Base-by-base conservation (phyloP, 768 basidiomycete genomes). In the Pleurotus tuber-regium region DNA sequence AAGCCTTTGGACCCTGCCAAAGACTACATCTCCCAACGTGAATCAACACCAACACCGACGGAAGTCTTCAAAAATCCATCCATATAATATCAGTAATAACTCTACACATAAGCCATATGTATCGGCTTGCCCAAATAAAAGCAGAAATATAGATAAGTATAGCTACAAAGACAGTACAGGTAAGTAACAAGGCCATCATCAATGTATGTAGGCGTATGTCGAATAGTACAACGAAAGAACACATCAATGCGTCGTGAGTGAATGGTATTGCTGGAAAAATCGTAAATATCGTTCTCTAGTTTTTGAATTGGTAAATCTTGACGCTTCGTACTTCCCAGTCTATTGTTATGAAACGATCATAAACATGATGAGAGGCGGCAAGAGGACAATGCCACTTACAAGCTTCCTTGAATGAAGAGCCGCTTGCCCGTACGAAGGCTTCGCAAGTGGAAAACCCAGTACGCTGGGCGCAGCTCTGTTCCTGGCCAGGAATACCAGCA, bases 301-400 rank as follows among this genome's bases (percentile, higher is more conserved):
- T 59, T 52, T 61, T 58, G 30, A 55, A 58, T 52, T 88, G 83
- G 65, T 87, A 93, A 56, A 90, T 79, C 69, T 82, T 80, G 44
- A 92, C 82, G 64, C 79, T 83, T 57, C 73, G 76, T 30, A 93
- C 82, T 68, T 92, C 88, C 90, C 90, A 92, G 62, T 89, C 90
- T 92, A 57, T 42, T 55, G 49, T 46, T 10, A 38, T 49, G 52
- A 24, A 24, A 48, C 43, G 57, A 25, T 36, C 24, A 43, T 47
- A 29, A 36, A 18, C 30, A 53, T 25, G 38, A 14, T 23, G 26
- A n/a, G n/a, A n/a, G n/a, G 52, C 26, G 8, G 5, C 43, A 47
- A 39, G 21, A 29, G 48, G 43, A 38, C 43, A 2, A 3, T 2
- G 7, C 42, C 10, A 81, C 91, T 70, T 61, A 92, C 90, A 94